Conservation (phyloP, 305 asterid species). For the Ilex paraguariensis region DNA sequence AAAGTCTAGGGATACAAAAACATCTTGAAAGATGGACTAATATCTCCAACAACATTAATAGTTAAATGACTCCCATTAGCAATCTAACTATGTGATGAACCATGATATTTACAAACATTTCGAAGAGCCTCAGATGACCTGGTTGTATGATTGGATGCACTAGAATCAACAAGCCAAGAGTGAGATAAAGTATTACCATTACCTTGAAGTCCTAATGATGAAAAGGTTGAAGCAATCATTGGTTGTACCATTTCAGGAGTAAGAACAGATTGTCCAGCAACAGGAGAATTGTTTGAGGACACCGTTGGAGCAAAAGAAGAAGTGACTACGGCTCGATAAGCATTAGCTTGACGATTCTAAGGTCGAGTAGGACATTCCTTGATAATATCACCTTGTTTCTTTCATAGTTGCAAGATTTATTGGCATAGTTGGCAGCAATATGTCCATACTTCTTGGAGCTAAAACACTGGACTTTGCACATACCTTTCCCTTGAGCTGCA, state of each 20-base stretch:
- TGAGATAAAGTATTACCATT: background rate
- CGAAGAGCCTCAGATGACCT: background rate
- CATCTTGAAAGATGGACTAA: constrained; percentile 4
- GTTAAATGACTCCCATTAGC: background rate
- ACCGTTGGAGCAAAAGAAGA: background rate
- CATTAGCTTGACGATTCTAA: background rate
- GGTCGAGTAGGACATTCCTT: background rate
- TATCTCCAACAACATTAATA: constrained; percentile 1
- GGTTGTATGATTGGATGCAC: constrained; percentile 8
- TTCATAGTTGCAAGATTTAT: background rate
- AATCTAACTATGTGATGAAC: background rate
- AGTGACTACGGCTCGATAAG: background rate
- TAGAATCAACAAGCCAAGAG: background rate
- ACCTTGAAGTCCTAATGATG: constrained; percentile 4
- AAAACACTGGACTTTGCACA: background rate
- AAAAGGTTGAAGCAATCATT: background rate
- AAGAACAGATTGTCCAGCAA: background rate
- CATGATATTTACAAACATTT: background rate
- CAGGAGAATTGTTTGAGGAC: background rate
- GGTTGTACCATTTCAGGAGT: constrained; percentile 9
- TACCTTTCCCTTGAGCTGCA: background rate
- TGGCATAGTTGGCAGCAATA: background rate
- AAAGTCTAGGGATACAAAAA: constrained; percentile 7
- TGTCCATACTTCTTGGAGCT: background rate
- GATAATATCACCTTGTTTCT: background rate